These are phyloP conservation scores for Closterium sp. DNA, from an alignment of 139 green algal species.

Conservation along the genomic window DNA sequence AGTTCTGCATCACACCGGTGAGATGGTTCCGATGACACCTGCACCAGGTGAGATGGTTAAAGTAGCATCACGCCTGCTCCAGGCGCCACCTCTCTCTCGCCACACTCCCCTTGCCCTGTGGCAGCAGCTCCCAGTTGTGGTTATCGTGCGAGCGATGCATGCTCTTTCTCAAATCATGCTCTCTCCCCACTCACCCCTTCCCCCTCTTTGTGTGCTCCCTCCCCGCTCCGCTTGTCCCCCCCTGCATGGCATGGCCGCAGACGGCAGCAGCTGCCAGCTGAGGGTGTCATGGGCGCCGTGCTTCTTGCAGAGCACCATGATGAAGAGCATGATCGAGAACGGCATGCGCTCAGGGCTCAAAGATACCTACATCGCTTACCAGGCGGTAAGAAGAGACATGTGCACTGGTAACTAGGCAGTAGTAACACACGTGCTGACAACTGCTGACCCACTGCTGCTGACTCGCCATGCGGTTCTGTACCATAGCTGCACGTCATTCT, in stretches of 20 bases:
- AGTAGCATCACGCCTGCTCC: too few species aligned
- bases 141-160: too few species aligned
- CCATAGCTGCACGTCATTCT: background rate
- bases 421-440: background rate
- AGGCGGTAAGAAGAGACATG: slow-evolving; percentile 15
- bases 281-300: slow-evolving; percentile 26
- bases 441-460: background rate
- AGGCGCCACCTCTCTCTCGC: too few species aligned
- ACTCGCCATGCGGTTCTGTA: background rate
- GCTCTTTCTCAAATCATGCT: too few species aligned
- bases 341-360: slow-evolving; percentile 42
- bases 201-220: background rate
- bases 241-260: background rate
- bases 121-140: slow-evolving; percentile 35
- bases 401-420: background rate
- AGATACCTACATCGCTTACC: slow-evolving; percentile 32
- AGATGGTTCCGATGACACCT: background rate
- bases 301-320: slow-evolving; percentile 51
- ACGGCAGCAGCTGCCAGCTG: slow-evolving; percentile 9
- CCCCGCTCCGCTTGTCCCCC: background rate
- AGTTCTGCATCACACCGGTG: slow-evolving; percentile 31
- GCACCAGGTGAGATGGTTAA: too few species aligned
- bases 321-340: slow-evolving; percentile 52
- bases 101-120: slow-evolving; percentile 26
- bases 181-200: background rate